These are phyloP conservation scores for Hymenoscyphus salicellus DNA, from an alignment of 2,329 filamentous ascomycete species.

Conservation along the genomic window DNA sequence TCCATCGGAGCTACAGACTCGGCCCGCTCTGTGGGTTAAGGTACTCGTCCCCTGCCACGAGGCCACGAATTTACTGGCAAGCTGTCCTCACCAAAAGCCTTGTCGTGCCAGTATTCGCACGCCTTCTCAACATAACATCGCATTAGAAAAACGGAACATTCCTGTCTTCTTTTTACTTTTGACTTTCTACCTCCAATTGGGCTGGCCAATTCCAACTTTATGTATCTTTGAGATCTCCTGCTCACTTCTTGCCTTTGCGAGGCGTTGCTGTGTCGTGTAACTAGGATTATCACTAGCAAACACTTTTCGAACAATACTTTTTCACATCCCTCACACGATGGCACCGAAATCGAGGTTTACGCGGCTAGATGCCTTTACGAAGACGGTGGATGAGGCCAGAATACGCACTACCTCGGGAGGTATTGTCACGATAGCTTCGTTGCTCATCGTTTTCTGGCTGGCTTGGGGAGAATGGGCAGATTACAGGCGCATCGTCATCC, in stretches of 20 bases:
- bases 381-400: constrained; percentile 97
- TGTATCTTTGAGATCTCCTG: constrained; percentile 26
- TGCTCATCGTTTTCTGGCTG: constrained; percentile 84
- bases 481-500: constrained; percentile 79
- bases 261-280: not conserved
- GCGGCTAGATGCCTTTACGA: constrained; percentile 96
- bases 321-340: constrained; percentile 51
- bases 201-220: constrained; percentile 19
- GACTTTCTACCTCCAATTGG: constrained; percentile 16
- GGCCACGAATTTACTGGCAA: not conserved
- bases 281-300: constrained; percentile 6
- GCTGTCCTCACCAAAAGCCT: constrained; percentile 4
- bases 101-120: not conserved
- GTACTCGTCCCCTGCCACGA: not conserved
- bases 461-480: constrained; percentile 95
- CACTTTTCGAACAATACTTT: not conserved
- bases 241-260: not conserved
- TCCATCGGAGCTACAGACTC: not conserved
- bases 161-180: not conserved
- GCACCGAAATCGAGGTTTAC: constrained; percentile 90
- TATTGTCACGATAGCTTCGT: constrained; percentile 86
- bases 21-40: not conserved
- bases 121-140: not conserved
- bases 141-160: not conserved
- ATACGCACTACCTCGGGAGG: constrained; percentile 94